Evolutionary conservation across 2,329 filamentous ascomycete species (phyloP).

Genomic region (Alternaria incomplexa): DNA sequence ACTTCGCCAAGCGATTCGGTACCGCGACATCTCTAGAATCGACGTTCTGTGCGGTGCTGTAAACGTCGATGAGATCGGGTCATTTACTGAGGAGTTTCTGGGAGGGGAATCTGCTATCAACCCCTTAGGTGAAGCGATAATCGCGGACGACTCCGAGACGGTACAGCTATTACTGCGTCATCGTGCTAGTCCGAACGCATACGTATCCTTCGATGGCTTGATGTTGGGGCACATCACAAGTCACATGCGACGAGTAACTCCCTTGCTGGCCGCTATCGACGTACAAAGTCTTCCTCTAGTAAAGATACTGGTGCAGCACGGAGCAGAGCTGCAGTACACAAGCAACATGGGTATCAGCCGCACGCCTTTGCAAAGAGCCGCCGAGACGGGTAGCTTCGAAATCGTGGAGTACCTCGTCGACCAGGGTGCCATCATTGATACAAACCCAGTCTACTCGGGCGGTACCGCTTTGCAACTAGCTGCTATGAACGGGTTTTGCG

Average conservation of each 20-base stretch:
- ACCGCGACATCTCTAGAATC: too few species aligned
- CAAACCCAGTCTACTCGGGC: background rate
- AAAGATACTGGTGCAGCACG: background rate
- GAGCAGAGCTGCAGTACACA: background rate
- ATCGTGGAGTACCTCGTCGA: background rate
- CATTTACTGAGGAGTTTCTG: too few species aligned
- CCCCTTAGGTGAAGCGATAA: too few species aligned
- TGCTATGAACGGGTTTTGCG: background rate
- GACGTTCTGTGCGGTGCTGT: too few species aligned
- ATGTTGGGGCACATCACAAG: background rate
- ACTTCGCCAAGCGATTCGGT: too few species aligned
- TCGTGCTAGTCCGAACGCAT: background rate
- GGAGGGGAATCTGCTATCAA: too few species aligned
- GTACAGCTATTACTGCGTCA: too few species aligned
- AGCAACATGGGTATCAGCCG: background rate
- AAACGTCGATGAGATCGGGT: too few species aligned
- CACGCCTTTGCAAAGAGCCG: background rate
- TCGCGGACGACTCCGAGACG: too few species aligned
- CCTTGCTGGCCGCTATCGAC: background rate
- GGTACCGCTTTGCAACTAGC: slow-evolving; percentile 10
- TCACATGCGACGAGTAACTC: background rate
- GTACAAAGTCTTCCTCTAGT: background rate
- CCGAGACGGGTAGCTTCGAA: background rate
- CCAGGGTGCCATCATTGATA: background rate
- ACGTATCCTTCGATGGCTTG: background rate